Conservation (phyloP, 495 filamentous ascomycete genomes). For the Pseudotulostoma volvatum region DNA sequence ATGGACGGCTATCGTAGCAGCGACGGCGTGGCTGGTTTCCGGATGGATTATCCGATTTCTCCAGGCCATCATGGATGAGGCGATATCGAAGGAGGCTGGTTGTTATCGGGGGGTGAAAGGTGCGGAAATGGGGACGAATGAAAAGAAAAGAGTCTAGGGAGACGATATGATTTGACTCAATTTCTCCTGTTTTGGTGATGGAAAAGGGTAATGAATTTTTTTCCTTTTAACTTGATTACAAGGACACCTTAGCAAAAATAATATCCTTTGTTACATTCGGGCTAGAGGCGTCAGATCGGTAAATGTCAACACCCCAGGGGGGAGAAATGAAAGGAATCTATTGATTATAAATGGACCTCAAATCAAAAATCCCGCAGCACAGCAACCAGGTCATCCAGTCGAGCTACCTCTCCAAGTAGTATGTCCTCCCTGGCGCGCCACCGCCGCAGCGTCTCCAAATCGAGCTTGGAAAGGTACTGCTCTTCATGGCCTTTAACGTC, state of each 20-base stretch:
- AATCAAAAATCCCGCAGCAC: constrained; percentile 65
- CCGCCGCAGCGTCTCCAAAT: constrained; percentile 45
- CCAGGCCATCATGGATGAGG: neutral
- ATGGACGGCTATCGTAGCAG: constrained; percentile 41
- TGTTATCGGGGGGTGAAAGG: neutral
- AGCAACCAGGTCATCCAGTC: constrained; percentile 72
- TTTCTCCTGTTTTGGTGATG: too few relatives aligned
- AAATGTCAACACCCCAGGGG: too few relatives aligned
- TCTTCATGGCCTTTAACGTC: constrained; percentile 74
- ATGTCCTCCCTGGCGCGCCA: constrained; percentile 60
- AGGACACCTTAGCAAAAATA: too few relatives aligned
- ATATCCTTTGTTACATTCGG: too few relatives aligned
- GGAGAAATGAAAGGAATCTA: neutral
- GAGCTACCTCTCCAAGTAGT: constrained; percentile 55
- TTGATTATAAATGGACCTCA: too few relatives aligned
- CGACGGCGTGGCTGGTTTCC: constrained; percentile 32
- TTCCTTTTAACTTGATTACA: too few relatives aligned
- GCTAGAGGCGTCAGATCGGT: too few relatives aligned
- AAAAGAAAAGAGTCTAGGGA: neutral
- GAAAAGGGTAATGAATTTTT: too few relatives aligned
- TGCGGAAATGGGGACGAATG: neutral
- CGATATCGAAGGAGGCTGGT: neutral
- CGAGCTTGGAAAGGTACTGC: constrained; percentile 48
- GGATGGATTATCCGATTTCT: constrained; percentile 9
- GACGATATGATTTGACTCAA: neutral